Conservation (phyloP, 164 flowering plant genomes). For the Hamamelis virginiana region DNA sequence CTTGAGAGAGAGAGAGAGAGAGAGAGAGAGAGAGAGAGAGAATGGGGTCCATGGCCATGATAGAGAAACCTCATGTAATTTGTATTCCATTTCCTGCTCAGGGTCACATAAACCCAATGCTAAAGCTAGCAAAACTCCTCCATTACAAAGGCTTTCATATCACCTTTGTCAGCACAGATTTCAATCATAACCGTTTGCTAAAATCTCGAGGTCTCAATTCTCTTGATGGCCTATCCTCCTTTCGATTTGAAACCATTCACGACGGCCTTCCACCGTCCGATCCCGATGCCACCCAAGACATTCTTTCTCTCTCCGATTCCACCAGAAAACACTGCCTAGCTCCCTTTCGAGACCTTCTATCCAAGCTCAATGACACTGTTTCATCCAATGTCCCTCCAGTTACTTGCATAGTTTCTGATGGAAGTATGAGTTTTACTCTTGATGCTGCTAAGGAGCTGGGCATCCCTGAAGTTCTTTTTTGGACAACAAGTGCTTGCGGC, state of each 20-base stretch:
- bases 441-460: slow-evolving; percentile 42
- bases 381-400: slow-evolving; percentile 29
- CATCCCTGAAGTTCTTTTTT: slow-evolving; percentile 37
- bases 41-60: background rate
- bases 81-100: slow-evolving; percentile 42
- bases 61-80: slow-evolving; percentile 32
- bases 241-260: slow-evolving; percentile 46
- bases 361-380: slow-evolving; percentile 20
- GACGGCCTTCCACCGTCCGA: slow-evolving; percentile 49
- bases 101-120: slow-evolving; percentile 43
- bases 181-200: slow-evolving; percentile 39
- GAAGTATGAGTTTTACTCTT: slow-evolving; percentile 44
- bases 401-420: slow-evolving; percentile 46
- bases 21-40: too few relatives aligned
- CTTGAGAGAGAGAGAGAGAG: too few relatives aligned
- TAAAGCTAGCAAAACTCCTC: slow-evolving; percentile 35
- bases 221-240: slow-evolving; percentile 29
- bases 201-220: slow-evolving; percentile 36
- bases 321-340: slow-evolving; percentile 20
- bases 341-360: slow-evolving; percentile 32
- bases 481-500: slow-evolving; percentile 58
- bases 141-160: slow-evolving; percentile 35
- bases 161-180: slow-evolving; percentile 42
- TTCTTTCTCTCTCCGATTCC: slow-evolving; percentile 36
- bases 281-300: slow-evolving; percentile 44